These are phyloP conservation scores for Waltergamsia citrina DNA, from an alignment of 2,329 filamentous ascomycete species.

Conservation along the genomic window DNA sequence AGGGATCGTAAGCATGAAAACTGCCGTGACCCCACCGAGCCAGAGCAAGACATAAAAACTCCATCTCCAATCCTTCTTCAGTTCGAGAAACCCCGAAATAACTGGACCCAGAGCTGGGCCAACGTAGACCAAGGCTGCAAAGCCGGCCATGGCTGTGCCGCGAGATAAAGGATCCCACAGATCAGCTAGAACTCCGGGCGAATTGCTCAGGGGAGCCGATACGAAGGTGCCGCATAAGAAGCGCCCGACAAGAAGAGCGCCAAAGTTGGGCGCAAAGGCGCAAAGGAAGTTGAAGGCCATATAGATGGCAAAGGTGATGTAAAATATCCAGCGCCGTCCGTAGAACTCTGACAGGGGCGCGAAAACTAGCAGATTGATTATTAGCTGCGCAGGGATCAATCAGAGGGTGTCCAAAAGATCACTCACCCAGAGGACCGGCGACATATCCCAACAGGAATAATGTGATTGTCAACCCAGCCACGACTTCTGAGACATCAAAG, in stretches of 20 bases:
- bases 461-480: conserved; percentile 39
- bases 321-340: conserved; percentile 43
- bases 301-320: conserved; percentile 36
- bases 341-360: conserved; percentile 50
- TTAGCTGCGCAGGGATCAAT: too few species aligned
- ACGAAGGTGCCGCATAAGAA: conserved; percentile 48
- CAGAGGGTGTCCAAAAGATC: too few species aligned
- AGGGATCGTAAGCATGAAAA: conserved; percentile 47
- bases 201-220: conserved; percentile 36
- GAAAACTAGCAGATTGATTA: conserved; percentile 44
- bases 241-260: conserved; percentile 38
- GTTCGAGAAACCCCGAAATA: conserved; percentile 44
- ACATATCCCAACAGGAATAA: conserved; percentile 48
- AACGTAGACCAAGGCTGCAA: conserved; percentile 42
- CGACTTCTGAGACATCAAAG: conserved; percentile 36
- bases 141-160: conserved; percentile 43
- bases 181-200: conserved; percentile 42
- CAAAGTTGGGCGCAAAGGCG: conserved; percentile 45
- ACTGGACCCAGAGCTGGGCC: conserved; percentile 45
- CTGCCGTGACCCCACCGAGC: conserved; percentile 24
- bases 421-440: too few species aligned
- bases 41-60: conserved; percentile 37
- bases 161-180: conserved; percentile 42
- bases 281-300: conserved; percentile 42
- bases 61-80: conserved; percentile 46